These are phyloP conservation scores for Apium graveolens DNA, from an alignment of 129 eudicot genomes.

Conservation along the genomic window DNA sequence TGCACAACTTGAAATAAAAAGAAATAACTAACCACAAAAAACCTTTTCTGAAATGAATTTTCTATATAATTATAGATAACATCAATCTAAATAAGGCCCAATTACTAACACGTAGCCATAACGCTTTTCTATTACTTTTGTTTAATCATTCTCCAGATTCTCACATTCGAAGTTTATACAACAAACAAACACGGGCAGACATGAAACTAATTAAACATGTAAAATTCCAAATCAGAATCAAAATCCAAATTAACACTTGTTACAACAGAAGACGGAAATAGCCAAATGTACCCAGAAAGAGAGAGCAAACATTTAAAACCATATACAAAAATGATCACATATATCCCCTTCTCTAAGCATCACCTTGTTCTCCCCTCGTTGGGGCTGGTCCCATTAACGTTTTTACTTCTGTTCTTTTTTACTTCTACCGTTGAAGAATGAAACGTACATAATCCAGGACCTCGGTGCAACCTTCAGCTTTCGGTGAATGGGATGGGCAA, in stretches of 20 bases:
- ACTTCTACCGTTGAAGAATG: background rate
- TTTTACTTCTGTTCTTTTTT: background rate
- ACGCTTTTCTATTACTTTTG: too few species aligned
- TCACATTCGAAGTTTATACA: too few species aligned
- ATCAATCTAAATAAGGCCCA: too few species aligned
- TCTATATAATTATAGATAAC: too few species aligned
- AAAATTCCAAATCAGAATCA: background rate
- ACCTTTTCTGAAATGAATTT: too few species aligned
- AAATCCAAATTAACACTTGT: conserved; percentile 1
- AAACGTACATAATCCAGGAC: background rate
- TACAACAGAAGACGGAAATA: background rate
- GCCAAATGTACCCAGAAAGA: background rate
- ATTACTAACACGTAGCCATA: too few species aligned
- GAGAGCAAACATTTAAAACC: background rate
- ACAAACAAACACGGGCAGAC: background rate
- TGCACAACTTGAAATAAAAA: too few species aligned
- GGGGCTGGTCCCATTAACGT: background rate
- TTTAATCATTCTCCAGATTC: too few species aligned
- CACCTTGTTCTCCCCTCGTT: background rate
- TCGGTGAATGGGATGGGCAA: background rate
- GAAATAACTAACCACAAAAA: too few species aligned
- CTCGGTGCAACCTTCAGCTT: background rate
- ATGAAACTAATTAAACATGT: background rate
- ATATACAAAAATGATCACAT: conserved; percentile 8
- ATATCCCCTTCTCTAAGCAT: background rate